Conservation (phyloP, 495 filamentous ascomycete genomes). For the Aspergillus biplanus region DNA sequence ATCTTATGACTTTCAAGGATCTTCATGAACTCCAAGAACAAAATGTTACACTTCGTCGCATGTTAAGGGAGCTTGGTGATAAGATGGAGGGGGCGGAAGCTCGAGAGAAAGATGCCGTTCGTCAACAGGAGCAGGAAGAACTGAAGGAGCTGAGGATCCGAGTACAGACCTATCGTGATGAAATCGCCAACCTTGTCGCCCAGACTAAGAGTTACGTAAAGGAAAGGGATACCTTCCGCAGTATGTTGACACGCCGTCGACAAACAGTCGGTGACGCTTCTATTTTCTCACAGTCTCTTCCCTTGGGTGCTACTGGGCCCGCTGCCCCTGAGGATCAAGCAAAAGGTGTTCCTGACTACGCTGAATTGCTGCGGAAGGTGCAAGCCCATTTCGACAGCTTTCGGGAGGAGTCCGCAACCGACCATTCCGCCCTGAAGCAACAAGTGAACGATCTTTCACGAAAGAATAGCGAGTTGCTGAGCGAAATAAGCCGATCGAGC, state of each 20-base stretch:
- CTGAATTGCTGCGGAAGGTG: conserved; percentile 75
- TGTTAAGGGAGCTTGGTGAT: conserved; percentile 80
- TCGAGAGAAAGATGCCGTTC: conserved; percentile 65
- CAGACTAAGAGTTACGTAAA: conserved; percentile 90
- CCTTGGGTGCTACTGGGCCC: conserved; percentile 47
- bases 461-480: conserved; percentile 80
- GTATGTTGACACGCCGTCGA: conserved; percentile 79
- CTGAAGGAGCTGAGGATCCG: conserved; percentile 69
- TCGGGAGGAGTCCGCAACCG: conserved; percentile 78
- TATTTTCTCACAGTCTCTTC: conserved; percentile 67
- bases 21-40: conserved; percentile 85
- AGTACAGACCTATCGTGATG: conserved; percentile 64
- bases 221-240: conserved; percentile 95
- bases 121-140: conserved; percentile 73
- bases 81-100: conserved; percentile 93
- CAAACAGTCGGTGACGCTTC: conserved; percentile 67
- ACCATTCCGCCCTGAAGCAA: conserved; percentile 79
- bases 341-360: conserved; percentile 62
- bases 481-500: conserved; percentile 72
- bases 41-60: conserved; percentile 78
- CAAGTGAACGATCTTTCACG: conserved; percentile 80
- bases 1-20: conserved; percentile 80
- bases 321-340: conserved; percentile 43
- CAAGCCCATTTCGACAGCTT: conserved; percentile 90
- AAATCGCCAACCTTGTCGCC: conserved; percentile 75